Base-by-base conservation (phyloP, 208 protist species). In the Trypanosoma grayi region DNA sequence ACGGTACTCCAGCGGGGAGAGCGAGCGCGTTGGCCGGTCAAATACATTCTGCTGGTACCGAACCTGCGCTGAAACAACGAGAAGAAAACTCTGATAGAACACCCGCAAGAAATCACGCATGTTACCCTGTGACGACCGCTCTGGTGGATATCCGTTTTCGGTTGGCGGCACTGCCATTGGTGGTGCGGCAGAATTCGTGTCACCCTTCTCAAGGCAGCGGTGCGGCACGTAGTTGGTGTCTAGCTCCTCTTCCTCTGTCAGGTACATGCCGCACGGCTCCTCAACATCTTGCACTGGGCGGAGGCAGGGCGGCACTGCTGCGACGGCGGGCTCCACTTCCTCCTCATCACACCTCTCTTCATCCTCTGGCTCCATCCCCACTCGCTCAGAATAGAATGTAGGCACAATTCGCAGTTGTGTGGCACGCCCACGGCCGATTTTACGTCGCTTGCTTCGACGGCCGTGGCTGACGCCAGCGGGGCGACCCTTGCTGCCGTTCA, bases 61-160 rank as follows among this genome's bases (percentile, higher is more conserved):
- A 10, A 87, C 62, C 60, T 87, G 77, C 7, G 80, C 78, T 13
- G 79, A 50, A 1, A 85, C 58, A n/a, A 81, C 62, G 39, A 90
- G 47, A 18, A 90, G 37, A 18, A 81, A 66, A 10, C 78, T 78
- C 5, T 78, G 80, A 40, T 83, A 55, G 30, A 87, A 91, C 37
- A 70, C 69, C 14, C 74, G 70, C 0, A 88, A 24, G 48, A 91
- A 87, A 33, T 63, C 55, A 48, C 56, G 64, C 46, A 63, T 70
- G n/a, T 40, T 61, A 18, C 4, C 28, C 1, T 20, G 25, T 24
- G 4, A 2, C 4, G 18, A 27, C 9, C 8, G 16, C 24, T 18
- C 28, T 27, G 37, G 13, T 30, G 28, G 10, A n/a, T 33, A 24
- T 30, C 30, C 4, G 3, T 40, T 24, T 28, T 36, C 1, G 34